Conservation (phyloP, 2,329 filamentous ascomycete genomes). For the Colletotrichum falcatum region DNA sequence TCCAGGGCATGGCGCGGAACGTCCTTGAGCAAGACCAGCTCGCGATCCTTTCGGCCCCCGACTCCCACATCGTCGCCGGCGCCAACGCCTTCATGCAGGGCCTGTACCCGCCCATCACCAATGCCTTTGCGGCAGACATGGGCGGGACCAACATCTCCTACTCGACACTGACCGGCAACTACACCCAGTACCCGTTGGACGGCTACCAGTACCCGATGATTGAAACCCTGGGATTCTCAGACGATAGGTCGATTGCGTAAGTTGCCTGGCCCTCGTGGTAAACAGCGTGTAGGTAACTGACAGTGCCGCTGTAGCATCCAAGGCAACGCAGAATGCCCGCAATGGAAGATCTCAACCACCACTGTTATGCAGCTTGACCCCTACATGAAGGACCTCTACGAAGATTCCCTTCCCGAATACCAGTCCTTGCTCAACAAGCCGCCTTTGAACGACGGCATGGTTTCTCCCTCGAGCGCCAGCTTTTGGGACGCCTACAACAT, state of each 20-base stretch:
- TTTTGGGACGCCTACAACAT: constrained; percentile 64
- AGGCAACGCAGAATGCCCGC: constrained; percentile 53
- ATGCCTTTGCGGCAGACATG: constrained; percentile 52
- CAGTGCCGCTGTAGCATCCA: constrained; percentile 49
- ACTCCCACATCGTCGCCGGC: constrained; percentile 70
- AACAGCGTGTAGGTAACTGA: neutral
- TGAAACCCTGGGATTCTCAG: constrained; percentile 60
- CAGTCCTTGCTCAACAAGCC: constrained; percentile 53
- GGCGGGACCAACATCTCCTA: constrained; percentile 45
- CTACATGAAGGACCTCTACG: constrained; percentile 44
- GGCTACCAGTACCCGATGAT: constrained; percentile 87
- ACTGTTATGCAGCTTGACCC: constrained; percentile 45
- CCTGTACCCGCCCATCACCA: constrained; percentile 78
- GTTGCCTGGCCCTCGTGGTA: constrained; percentile 41
- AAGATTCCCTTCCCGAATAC: constrained; percentile 56
- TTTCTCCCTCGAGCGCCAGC: constrained; percentile 52
- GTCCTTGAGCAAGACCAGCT: constrained; percentile 64
- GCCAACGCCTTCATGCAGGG: constrained; percentile 86
- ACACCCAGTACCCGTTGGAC: constrained; percentile 73
- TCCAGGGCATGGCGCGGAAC: constrained; percentile 56
- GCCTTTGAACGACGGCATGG: constrained; percentile 52
- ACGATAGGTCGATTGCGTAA: constrained; percentile 61
- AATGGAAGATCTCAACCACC: constrained; percentile 51
- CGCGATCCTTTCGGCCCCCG: constrained; percentile 54
- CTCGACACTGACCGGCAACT: constrained; percentile 62